Conservation (phyloP, 768 basidiomycete species). For the Galerina marginata region DNA sequence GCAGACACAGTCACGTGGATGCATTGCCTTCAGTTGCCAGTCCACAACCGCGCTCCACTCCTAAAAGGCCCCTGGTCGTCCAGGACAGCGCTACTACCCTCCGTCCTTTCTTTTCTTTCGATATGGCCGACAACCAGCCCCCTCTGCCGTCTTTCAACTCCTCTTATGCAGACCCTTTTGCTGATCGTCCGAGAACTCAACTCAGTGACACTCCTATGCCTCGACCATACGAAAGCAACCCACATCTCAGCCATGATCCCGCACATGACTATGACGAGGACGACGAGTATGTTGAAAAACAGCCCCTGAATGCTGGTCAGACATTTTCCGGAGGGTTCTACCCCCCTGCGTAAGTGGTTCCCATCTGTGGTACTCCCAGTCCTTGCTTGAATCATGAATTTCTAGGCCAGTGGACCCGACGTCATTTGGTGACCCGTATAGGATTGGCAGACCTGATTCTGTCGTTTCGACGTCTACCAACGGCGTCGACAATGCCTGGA, state of each 20-base stretch:
- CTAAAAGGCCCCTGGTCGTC: not conserved
- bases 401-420: slow-evolving; percentile 57
- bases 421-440: slow-evolving; percentile 71
- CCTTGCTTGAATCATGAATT: slow-evolving; percentile 11
- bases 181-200: slow-evolving; percentile 64
- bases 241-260: slow-evolving; percentile 60
- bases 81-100: not conserved
- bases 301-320: slow-evolving; percentile 69
- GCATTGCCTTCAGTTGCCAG: slow-evolving; percentile 22
- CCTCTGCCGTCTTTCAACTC: slow-evolving; percentile 41
- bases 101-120: slow-evolving; percentile 12
- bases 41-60: slow-evolving; percentile 4
- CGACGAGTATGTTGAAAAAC: slow-evolving; percentile 79
- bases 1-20: slow-evolving; percentile 18
- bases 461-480: slow-evolving; percentile 58
- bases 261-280: slow-evolving; percentile 53
- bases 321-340: slow-evolving; percentile 69
- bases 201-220: slow-evolving; percentile 58
- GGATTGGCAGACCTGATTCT: slow-evolving; percentile 51
- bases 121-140: slow-evolving; percentile 46
- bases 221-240: slow-evolving; percentile 62
- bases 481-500: slow-evolving; percentile 65
- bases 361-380: slow-evolving; percentile 3
- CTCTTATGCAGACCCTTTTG: slow-evolving; percentile 69
- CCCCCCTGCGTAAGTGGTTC: slow-evolving; percentile 66